A percentile compares a stretch with the other conserved stretches of the same genome.
Conservation (phyloP, 768 basidiomycete species). For the Xanthoconium purpureum region DNA sequence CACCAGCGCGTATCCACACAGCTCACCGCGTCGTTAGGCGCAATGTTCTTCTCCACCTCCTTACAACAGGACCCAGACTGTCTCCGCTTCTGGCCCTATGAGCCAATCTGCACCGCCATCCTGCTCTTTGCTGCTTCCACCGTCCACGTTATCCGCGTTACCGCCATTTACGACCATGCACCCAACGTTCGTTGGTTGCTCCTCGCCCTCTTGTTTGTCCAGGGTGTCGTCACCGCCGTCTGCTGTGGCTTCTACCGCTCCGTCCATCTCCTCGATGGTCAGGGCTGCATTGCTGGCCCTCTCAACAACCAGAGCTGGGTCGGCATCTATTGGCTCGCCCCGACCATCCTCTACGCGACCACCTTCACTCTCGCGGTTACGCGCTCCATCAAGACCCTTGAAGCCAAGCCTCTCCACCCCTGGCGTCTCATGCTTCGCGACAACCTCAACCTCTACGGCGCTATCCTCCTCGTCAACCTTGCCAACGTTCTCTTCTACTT, state of each 20-base stretch:
- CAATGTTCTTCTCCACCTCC: slow-evolving; percentile 80
- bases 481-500: slow-evolving; percentile 87
- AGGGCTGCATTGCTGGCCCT: slow-evolving; percentile 86
- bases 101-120: slow-evolving; percentile 81
- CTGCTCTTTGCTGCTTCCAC: slow-evolving; percentile 69
- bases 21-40: slow-evolving; percentile 42
- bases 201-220: slow-evolving; percentile 58
- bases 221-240: slow-evolving; percentile 69
- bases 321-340: slow-evolving; percentile 80
- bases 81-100: slow-evolving; percentile 73
- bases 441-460: slow-evolving; percentile 81
- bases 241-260: slow-evolving; percentile 78
- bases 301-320: slow-evolving; percentile 65
- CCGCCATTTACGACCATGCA: slow-evolving; percentile 70
- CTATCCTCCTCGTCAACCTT: slow-evolving; percentile 78
- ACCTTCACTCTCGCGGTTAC: slow-evolving; percentile 25
- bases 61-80: slow-evolving; percentile 56
- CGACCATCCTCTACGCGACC: slow-evolving; percentile 59
- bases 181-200: slow-evolving; percentile 53
- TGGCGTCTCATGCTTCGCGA: slow-evolving; percentile 93
- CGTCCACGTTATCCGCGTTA: slow-evolving; percentile 74
- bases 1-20: background rate
- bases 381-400: slow-evolving; percentile 24
- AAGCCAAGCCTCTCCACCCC: slow-evolving; percentile 50
- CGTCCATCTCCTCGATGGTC: slow-evolving; percentile 70